A percentile compares a stretch with the other conserved stretches of the same genome.
These are phyloP conservation scores for Bombardia bombarda DNA, from an alignment of 495 filamentous ascomycete species.

Conservation along the genomic window DNA sequence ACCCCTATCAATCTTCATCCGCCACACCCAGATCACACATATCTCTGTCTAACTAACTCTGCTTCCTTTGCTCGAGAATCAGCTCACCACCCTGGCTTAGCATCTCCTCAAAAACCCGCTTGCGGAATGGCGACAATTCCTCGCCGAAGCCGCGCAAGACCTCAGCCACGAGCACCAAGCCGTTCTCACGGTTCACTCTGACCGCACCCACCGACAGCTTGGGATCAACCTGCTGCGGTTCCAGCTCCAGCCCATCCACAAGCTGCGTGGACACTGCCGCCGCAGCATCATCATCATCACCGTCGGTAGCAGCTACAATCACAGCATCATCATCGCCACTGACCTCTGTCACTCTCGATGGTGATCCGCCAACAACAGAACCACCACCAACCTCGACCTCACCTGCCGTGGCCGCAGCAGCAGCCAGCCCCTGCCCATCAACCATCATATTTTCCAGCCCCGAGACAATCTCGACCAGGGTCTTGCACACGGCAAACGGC, in stretches of 20 bases:
- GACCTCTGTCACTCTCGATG: no score
- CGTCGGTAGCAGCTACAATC: neutral
- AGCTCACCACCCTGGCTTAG: slow-evolving; percentile 28
- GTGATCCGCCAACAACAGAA: no score
- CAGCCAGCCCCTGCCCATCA: neutral
- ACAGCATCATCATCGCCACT: neutral
- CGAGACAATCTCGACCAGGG: slow-evolving; percentile 47
- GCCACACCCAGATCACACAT: no score
- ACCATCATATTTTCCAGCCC: slow-evolving; percentile 4
- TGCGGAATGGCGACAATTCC: slow-evolving; percentile 25
- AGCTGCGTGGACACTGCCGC: neutral
- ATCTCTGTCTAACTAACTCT: no score
- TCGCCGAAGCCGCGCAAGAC: slow-evolving; percentile 43
- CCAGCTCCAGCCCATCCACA: slow-evolving; percentile 16
- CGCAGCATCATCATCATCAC: neutral
- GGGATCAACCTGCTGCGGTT: slow-evolving; percentile 29
- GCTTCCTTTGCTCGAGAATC: slow-evolving; percentile 17
- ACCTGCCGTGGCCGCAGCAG: neutral
- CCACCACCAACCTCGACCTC: neutral
- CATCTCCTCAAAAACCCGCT: slow-evolving; percentile 26
- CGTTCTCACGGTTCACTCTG: slow-evolving; percentile 54
- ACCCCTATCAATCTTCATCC: no score
- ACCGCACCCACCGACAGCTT: slow-evolving; percentile 24
- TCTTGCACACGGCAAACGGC: slow-evolving; percentile 34
- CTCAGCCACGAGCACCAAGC: slow-evolving; percentile 52